These are phyloP conservation scores for Rubia yunnanensis DNA, from an alignment of 257 asterid genomes.

Conservation along the genomic window DNA sequence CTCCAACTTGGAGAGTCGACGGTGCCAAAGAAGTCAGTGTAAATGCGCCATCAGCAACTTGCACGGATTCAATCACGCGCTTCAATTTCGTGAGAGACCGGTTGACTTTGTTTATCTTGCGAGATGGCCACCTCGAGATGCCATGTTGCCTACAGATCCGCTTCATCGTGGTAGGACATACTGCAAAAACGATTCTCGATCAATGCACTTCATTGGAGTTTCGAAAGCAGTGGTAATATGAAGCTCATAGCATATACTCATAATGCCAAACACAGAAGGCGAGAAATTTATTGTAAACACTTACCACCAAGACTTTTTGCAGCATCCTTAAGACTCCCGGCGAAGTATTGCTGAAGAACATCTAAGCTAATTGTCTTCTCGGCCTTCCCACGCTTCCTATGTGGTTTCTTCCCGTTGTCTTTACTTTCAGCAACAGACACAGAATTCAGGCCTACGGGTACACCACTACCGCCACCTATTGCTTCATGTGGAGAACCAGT, in stretches of 20 bases:
- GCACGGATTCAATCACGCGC: constrained; percentile 80
- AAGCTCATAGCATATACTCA: neutral
- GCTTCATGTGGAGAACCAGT: constrained; percentile 26
- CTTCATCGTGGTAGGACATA: constrained; percentile 93
- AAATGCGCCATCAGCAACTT: constrained; percentile 78
- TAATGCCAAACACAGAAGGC: neutral
- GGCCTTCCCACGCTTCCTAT: constrained; percentile 82
- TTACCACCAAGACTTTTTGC: constrained; percentile 94
- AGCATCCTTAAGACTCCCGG: constrained; percentile 91
- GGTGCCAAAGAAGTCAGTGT: constrained; percentile 57
- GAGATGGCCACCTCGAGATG: constrained; percentile 94
- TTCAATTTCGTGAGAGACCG: constrained; percentile 75
- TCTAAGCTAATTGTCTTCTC: constrained; percentile 87
- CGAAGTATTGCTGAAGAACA: constrained; percentile 79
- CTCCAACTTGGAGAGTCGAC: constrained; percentile 49
- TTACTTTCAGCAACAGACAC: constrained; percentile 29
- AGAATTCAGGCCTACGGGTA: constrained; percentile 31
- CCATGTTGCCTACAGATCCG: constrained; percentile 94
- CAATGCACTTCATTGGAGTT: constrained; percentile 8
- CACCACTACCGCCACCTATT: constrained; percentile 25
- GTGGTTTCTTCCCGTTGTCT: constrained; percentile 48
- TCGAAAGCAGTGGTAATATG: neutral
- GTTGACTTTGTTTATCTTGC: constrained; percentile 91
- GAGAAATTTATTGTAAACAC: constrained; percentile 2
- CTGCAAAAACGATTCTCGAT: constrained; percentile 29